Percentiles rank a stretch among this genome's conserved stretches.
Evolutionary conservation across 345 rosid genomes (phyloP).

Genomic region (Diplotaxis tenuifolia): DNA sequence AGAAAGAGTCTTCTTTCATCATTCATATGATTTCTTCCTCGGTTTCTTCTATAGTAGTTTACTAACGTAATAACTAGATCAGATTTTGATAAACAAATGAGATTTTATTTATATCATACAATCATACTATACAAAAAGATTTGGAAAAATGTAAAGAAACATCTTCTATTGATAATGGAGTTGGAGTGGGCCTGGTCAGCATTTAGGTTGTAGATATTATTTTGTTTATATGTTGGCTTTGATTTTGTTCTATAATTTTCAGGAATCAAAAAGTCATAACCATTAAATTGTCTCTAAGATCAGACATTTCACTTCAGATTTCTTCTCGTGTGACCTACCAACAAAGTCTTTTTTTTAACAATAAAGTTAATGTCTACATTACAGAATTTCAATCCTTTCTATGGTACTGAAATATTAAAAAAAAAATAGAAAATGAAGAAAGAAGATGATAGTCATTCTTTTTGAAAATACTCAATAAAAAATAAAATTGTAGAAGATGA

Average conservation of each 20-base stretch:
- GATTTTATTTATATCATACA: neutral
- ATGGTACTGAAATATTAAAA: too few relatives aligned
- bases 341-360: too few relatives aligned
- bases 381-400: too few relatives aligned
- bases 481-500: too few relatives aligned
- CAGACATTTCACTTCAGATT: neutral
- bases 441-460: too few relatives aligned
- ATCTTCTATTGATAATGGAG: neutral
- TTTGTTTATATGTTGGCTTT: neutral
- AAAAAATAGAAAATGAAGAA: too few relatives aligned
- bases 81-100: neutral
- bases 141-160: neutral
- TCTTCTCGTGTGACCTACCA: neutral
- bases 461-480: too few relatives aligned
- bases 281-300: neutral
- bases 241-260: neutral
- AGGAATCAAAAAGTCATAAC: neutral
- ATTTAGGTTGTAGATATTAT: neutral
- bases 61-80: neutral
- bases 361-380: neutral
- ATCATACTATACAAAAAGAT: neutral
- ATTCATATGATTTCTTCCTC: neutral
- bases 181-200: neutral
- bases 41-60: neutral
- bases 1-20: neutral